Evolutionary conservation across 768 basidiomycete genomes (phyloP), one percentile per base, ranked within the genome.

Genomic region (Trametopsis cervina): DNA sequence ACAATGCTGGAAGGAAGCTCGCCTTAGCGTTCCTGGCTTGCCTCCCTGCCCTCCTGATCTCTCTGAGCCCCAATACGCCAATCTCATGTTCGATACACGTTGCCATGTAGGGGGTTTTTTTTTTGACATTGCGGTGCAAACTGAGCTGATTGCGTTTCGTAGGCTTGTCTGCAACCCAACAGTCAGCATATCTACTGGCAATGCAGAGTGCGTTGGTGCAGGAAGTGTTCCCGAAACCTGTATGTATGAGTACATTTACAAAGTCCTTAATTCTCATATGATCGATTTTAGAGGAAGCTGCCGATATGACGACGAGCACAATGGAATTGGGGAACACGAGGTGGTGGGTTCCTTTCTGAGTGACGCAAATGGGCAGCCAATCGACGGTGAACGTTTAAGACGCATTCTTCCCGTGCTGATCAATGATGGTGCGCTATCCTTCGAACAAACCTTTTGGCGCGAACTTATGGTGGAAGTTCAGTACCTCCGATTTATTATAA

Each of bases 1-100:
- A 5, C 48, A 51, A 12, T 44, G 67, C 2, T 69, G 68, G 68
- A 54, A 53, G 12, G 37, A 25, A 2, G 39, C 53, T 2, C 25
- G 44, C 20, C 22, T 47, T 33, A 36, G 44, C n/a, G 41, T 44
- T 7, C 24, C 15, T 1, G 49, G 40, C 2, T 27, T 54, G 9
- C 53, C 53, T 2, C 44, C 42, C 2, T 44, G 49, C 27, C 53
- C 53, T 4, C 15, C 44, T 20, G 39, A 37, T 41, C 26, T 54
- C 13, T 46, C 49, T 45, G 53, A 54, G 41, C 53, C 53, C 2
- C 33, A 36, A 29, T 54, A 54, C 23, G 49, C 49, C 33, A 50
- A 54, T 22, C 23, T 47, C 11, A 40, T 47, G 37, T 47, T 47
- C 21, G 17, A n/a, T 29, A 9, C 35, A 11, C 20, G 27, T 20